Base-by-base conservation (phyloP, 352 stramenopile genomes). In the Detonula confervacea region DNA sequence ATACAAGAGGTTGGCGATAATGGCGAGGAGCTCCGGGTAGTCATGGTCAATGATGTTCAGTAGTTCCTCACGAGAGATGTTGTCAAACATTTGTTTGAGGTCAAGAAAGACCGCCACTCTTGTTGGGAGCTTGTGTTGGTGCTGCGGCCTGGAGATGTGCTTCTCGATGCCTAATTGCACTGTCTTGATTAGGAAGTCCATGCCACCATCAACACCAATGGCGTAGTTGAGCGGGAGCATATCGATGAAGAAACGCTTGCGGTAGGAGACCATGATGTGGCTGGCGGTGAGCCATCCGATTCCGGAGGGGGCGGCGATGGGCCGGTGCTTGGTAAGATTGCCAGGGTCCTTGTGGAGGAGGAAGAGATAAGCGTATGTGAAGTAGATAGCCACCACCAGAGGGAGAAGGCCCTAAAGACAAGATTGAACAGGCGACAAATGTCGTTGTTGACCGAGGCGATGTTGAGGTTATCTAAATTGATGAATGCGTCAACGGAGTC, bases 61-160 rank as follows among this genome's bases (percentile, higher is more conserved):
- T 3, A 81, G 46, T 4, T 51, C 25, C 2, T 76, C 35, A 0
- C 64, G 22, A 9, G 64, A 70, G 1, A 81, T 24, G 22, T 29
- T 47, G 61, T 81, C 77, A 54, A 81, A 81, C 73, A 81, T 81
- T 33, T 81, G 76, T 3, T 2, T 60, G 18, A 81, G 29, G n/a
- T 81, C 73, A 0, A 75, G 27, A 18, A 52, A 76, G 16, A 81
- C 5, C 0, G 55, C 24, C 0, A 25, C 46, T 55, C 61, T 55
- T 22, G 60, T 33, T 22, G 71, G 71, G 2, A 42, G 33, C 37
- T 51, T 1, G 0, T 46, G n/a, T 1, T 54, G 30, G 2, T 14
- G 3, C 55, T 81, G 55, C 1, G 33, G 49, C 0, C 2, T 24
- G 9, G 25, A 30, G 46, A 81, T 81, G 57, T 61, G 70, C 30